Evolutionary conservation across 208 protist species (phyloP).

Genomic region (Sergeia podlipaevii): DNA sequence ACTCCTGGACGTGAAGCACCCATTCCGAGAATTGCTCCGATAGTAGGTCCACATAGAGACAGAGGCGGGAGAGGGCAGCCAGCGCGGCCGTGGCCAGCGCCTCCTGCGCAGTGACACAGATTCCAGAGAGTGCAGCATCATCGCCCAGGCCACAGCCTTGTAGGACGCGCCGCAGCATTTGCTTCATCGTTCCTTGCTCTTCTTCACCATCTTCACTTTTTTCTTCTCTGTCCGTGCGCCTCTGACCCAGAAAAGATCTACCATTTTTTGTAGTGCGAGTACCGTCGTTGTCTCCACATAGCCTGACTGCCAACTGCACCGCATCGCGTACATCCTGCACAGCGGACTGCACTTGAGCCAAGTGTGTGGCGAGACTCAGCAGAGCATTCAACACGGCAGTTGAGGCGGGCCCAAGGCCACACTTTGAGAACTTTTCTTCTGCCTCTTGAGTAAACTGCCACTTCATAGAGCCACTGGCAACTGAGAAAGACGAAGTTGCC

Average conservation of each 20-base stretch:
- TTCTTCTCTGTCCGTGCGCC: too few species aligned
- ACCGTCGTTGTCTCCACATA: too few species aligned
- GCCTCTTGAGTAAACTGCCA: constrained; percentile 21
- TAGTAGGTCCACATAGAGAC: constrained; percentile 21
- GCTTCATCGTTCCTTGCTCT: too few species aligned
- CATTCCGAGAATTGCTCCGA: constrained; percentile 32
- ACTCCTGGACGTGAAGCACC: constrained; percentile 42
- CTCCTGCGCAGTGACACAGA: constrained; percentile 1
- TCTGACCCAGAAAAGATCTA: too few species aligned
- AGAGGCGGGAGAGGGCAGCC: constrained; percentile 31
- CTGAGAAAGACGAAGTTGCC: background rate
- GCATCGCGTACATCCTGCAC: constrained; percentile 2
- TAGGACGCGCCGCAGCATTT: too few species aligned
- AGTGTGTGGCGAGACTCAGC: constrained; percentile 26
- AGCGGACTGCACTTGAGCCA: constrained; percentile 29
- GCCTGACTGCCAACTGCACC: too few species aligned
- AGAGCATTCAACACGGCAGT: constrained; percentile 16
- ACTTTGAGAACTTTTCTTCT: constrained; percentile 1
- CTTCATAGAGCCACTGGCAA: too few species aligned
- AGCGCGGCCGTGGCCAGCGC: constrained; percentile 29
- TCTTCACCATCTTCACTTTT: too few species aligned
- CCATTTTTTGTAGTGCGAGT: too few species aligned
- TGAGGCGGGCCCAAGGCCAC: constrained; percentile 2
- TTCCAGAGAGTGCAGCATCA: constrained; percentile 1
- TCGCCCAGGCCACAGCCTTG: background rate